Evolutionary conservation across 176 grass and related monocot genomes (phyloP).

Genomic region (Puya raimondii): DNA sequence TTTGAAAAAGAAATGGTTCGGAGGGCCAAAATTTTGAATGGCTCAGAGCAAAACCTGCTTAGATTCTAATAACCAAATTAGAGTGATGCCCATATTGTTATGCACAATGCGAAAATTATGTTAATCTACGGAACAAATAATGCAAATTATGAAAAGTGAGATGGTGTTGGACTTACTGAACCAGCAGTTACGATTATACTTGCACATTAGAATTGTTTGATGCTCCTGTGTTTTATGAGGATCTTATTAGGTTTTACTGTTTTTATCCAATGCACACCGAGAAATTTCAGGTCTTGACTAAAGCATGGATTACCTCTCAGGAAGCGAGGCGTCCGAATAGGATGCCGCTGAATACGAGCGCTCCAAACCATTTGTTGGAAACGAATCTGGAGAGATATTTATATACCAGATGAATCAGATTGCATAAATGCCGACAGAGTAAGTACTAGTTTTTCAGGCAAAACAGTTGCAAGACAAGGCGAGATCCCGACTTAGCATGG

Average conservation of each 20-base stretch:
- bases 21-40: not conserved
- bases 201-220: too few relatives aligned
- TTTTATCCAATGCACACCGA: not conserved
- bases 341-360: slow-evolving; percentile 58
- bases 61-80: not conserved
- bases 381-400: slow-evolving; percentile 43
- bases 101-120: not conserved
- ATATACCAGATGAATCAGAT: too few relatives aligned
- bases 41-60: not conserved
- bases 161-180: not conserved
- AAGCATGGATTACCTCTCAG: slow-evolving; percentile 19
- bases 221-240: not conserved
- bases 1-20: not conserved
- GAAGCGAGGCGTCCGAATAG: slow-evolving; percentile 50
- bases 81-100: not conserved
- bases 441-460: too few relatives aligned
- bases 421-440: too few relatives aligned
- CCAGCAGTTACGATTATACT: not conserved
- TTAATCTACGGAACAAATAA: not conserved
- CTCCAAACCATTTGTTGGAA: slow-evolving; percentile 96
- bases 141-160: not conserved
- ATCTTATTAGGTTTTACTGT: not conserved
- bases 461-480: too few relatives aligned
- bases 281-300: not conserved
- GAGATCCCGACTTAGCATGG: too few relatives aligned